Evolutionary conservation across 73 alveolate species (phyloP), one percentile per base, ranked within the genome.

Genomic region (Blepharisma japonicum): DNA sequence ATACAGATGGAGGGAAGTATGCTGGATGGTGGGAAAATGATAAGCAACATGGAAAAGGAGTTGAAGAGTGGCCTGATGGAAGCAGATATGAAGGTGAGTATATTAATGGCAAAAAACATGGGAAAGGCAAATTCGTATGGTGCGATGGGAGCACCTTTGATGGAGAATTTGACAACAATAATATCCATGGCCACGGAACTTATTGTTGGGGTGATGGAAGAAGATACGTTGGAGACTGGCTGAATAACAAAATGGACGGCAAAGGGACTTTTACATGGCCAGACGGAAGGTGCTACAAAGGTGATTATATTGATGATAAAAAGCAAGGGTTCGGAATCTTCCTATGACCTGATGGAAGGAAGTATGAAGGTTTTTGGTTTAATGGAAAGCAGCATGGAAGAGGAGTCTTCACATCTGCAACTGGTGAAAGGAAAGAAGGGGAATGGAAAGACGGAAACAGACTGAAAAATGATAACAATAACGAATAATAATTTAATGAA

Each of bases 11-110:
- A 0, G 78, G 86, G 7, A 55, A 66, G 25, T 86, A 86, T 81
- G 89, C 67, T 7, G 92, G 92, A 67, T 70, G 55, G 9, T 86
- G 92, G 92, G 85, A 78, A 71, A 82, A 86, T 74, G 86, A 86
- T 77, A 77, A 77, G 68, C 92, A 86, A 45, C 87, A 86, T 86
- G 92, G 92, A 21, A 71, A 81, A 55, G 92, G 96, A 0, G 55
- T 80, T 14, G 88, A 74, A 66, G 76, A 81, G 68, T 89, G 92
- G 91, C 18, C 45, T n/a, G 74, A 61, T 61, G 74, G 74, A 25
- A 14, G 47, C 20, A 51, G 55, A 25, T 78, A 78, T 80, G 84
- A 80, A 20, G 87, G 87, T 5, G 54, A 80, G 9, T 81, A 70
- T 81, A 45, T 48, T n/a, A 23, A 47, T 48, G 88, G 87, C 18